Evolutionary conservation across 2,329 filamentous ascomycete genomes (phyloP).

Genomic region (Lojkania enalia): DNA sequence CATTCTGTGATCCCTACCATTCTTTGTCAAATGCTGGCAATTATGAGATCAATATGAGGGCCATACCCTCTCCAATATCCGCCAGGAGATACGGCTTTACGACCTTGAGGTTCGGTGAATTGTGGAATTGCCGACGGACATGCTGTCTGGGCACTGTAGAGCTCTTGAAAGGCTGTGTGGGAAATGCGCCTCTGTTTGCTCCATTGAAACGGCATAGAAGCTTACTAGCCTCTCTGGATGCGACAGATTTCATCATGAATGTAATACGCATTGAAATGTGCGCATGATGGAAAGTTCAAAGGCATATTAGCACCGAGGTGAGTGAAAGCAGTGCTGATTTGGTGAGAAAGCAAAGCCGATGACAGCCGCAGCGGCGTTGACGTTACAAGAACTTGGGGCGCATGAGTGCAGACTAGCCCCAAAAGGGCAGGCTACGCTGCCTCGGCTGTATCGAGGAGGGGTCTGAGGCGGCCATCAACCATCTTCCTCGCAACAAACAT

Average conservation of each 20-base stretch:
- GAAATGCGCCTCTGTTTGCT: constrained; percentile 27
- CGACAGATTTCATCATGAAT: constrained; percentile 35
- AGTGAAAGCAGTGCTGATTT: background rate
- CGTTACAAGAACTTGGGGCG: constrained; percentile 10
- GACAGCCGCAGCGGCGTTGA: constrained; percentile 7
- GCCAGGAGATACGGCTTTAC: constrained; percentile 82
- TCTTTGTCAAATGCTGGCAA: background rate
- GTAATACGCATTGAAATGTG: constrained; percentile 26
- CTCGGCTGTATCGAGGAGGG: too few relatives aligned
- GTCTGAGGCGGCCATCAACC: too few relatives aligned
- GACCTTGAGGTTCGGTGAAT: constrained; percentile 43
- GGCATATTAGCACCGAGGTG: constrained; percentile 12
- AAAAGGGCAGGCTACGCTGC: too few relatives aligned
- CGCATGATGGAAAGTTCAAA: constrained; percentile 17
- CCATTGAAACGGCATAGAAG: constrained; percentile 29
- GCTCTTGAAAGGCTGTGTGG: constrained; percentile 21
- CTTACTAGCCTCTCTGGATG: constrained; percentile 35
- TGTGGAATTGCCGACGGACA: constrained; percentile 45
- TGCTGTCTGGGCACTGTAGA: constrained; percentile 24
- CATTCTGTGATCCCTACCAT: constrained; percentile 88
- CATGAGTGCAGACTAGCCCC: too few relatives aligned
- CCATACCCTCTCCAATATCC: constrained; percentile 82
- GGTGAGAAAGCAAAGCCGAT: constrained; percentile 14
- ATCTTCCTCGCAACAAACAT: too few relatives aligned
- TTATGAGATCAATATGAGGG: constrained; percentile 7